phyloP scores from a whole-genome alignment of 2,329 filamentous ascomycete species.

The Coniella vitis region DNA sequence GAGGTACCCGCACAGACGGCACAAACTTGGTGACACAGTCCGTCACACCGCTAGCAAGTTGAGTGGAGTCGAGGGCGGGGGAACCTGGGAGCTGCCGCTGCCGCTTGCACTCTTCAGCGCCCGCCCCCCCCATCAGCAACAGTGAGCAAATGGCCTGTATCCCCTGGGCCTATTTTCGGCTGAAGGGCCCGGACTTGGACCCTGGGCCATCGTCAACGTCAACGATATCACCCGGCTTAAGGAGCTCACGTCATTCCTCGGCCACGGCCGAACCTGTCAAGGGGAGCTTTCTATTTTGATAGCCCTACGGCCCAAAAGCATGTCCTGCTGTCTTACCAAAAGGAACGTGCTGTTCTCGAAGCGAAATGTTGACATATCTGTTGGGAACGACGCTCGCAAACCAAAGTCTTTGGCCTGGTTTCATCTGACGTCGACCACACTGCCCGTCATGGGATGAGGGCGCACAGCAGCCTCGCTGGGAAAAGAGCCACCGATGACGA shows the following conservation, averaged over 20 bases:
- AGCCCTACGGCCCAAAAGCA: neutral
- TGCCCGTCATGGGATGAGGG: neutral
- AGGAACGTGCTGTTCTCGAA: neutral
- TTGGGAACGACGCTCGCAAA: neutral
- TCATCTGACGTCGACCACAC: neutral
- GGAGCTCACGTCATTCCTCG: neutral
- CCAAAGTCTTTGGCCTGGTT: slow-evolving; percentile 1
- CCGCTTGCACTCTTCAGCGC: neutral
- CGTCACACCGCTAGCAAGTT: neutral
- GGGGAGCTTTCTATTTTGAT: neutral
- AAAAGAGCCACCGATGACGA: no score
- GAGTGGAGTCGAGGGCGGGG: neutral
- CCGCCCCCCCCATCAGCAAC: neutral
- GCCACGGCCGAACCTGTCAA: neutral
- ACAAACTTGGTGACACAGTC: neutral
- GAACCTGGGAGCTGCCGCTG: neutral
- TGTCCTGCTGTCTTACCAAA: neutral
- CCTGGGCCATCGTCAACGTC: neutral
- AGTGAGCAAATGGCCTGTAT: neutral
- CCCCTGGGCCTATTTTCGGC: slow-evolving; percentile 2
- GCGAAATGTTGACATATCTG: neutral
- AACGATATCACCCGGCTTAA: neutral
- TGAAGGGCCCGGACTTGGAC: neutral
- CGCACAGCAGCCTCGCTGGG: neutral
- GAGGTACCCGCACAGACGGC: neutral